Conservation (phyloP, 805 yeast species). For the Candida schatavii region DNA sequence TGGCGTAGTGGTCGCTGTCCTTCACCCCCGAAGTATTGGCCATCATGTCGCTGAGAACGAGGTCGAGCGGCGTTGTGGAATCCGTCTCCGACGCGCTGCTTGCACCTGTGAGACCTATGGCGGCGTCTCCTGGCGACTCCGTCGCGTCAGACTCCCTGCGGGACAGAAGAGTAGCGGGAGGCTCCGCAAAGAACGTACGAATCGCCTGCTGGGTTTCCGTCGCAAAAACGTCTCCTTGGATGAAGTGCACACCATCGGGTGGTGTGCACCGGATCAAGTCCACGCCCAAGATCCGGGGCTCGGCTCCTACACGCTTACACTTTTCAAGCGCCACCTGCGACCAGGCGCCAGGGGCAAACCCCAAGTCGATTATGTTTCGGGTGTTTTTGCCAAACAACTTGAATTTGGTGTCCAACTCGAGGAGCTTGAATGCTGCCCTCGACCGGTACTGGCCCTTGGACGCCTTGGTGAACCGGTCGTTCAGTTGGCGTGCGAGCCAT, state of each 20-base stretch:
- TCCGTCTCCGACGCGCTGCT: too few species aligned
- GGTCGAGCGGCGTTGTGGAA: constrained; percentile 21
- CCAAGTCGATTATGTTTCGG: constrained; percentile 75
- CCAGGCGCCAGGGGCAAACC: constrained; percentile 96
- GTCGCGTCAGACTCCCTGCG: constrained; percentile 5
- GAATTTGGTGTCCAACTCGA: constrained; percentile 69
- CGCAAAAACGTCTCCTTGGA: constrained; percentile 40
- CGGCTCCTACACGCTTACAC: constrained; percentile 30
- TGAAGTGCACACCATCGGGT: constrained; percentile 33
- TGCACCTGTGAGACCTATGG: too few species aligned
- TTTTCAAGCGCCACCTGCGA: constrained; percentile 72
- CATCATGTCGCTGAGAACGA: constrained; percentile 81
- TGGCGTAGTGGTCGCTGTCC: constrained; percentile 75
- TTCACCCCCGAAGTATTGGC: constrained; percentile 84
- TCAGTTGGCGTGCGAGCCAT: constrained; percentile 73
- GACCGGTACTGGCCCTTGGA: constrained; percentile 71
- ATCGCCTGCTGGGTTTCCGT: constrained; percentile 55
- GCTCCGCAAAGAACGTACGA: constrained; percentile 45
- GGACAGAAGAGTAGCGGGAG: constrained; percentile 8
- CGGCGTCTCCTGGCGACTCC: too few species aligned
- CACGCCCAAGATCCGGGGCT: constrained; percentile 61
- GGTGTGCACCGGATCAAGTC: constrained; percentile 43
- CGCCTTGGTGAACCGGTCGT: constrained; percentile 63
- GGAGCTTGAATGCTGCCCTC: constrained; percentile 86
- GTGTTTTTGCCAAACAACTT: constrained; percentile 51